Evolutionary conservation across 257 asterid genomes (phyloP), one percentile per base, ranked within the genome.

Genomic region (Plantago elongata): DNA sequence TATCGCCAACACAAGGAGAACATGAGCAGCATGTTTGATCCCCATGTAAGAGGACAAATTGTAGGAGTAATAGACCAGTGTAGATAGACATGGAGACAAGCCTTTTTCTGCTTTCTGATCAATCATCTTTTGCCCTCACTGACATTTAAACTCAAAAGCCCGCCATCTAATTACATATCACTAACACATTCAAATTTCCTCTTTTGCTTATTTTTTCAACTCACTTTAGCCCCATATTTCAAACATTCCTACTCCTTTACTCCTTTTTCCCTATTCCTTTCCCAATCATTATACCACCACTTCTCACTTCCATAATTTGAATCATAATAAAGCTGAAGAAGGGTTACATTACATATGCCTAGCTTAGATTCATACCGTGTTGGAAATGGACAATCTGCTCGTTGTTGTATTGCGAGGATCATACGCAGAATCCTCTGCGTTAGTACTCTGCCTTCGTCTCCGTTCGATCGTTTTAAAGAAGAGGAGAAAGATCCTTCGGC

Each of bases 361-460:
- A 54, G 38, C 14, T 37, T 22, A 37, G 61, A 14, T 45, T 42
- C 14, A 11, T 63, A 45, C 49, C 65, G 5, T 57, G n/a, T 76
- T 45, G 66, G 50, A 51, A 71, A 57, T 13, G 58, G 79, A 9
- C 38, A 54, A 3, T 13, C 66, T 0, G 34, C 66, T 0, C 73
- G 84, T 6, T 81, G 84, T 9, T 83, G 90, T 45, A 69, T 89
- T 1, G 47, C 78, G 6, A 73, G 80, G 38, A 69, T 89, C 14
- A 15, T 89, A 6, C 85, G 93, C 3, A 76, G 92, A 0, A 79
- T 88, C 13, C 88, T 88, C 38, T 83, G 96, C 58, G 70, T 81
- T 13, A 78, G 54, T 14, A 66, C 38, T 48, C 77, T 77, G 27
- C 78, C 87, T 1, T 43, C 81, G 0, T 54, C 58, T 65, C 63